phyloP scores from a whole-genome alignment of 2,329 filamentous ascomycete species.

The Diaporthe sp. region DNA sequence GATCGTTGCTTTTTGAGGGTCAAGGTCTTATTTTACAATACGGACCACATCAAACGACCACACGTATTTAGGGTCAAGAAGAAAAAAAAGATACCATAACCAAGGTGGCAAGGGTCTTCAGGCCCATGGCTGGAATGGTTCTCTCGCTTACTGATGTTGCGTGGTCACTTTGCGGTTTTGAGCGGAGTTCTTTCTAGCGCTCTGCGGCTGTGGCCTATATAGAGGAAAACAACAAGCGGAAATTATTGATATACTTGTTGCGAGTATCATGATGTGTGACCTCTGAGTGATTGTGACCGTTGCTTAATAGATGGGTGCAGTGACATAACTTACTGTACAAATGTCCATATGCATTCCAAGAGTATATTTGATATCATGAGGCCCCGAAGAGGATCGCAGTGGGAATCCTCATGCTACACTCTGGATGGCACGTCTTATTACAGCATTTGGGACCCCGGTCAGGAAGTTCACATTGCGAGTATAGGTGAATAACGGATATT shows the following conservation, averaged over 20 bases:
- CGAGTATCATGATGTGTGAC: not conserved
- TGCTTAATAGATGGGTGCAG: not conserved
- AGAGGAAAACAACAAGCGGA: conserved; percentile 30
- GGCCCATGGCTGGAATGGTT: conserved; percentile 19
- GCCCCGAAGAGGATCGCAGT: not conserved
- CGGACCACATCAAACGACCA: conserved; percentile 17
- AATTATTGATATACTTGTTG: not conserved
- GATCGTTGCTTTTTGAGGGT: conserved; percentile 22
- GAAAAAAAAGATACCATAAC: conserved; percentile 29
- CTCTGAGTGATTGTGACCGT: not conserved
- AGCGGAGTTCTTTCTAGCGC: not conserved
- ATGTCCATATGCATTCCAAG: not conserved
- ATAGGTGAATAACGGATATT: not conserved
- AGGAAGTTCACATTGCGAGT: not conserved
- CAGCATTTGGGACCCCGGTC: too few species aligned
- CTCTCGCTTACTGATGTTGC: conserved; percentile 14
- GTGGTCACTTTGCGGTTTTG: not conserved
- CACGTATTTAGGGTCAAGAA: not conserved
- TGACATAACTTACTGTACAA: not conserved
- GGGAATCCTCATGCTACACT: too few species aligned
- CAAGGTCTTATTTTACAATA: not conserved
- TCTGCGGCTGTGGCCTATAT: conserved; percentile 29
- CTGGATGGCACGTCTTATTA: not conserved
- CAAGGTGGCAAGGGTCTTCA: not conserved
- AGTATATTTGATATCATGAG: not conserved